A percentile compares a stretch with the other conserved stretches of the same genome.
These are phyloP conservation scores for Wickerhamomyces tratensis DNA, from an alignment of 805 yeast genomes.

Conservation along the genomic window DNA sequence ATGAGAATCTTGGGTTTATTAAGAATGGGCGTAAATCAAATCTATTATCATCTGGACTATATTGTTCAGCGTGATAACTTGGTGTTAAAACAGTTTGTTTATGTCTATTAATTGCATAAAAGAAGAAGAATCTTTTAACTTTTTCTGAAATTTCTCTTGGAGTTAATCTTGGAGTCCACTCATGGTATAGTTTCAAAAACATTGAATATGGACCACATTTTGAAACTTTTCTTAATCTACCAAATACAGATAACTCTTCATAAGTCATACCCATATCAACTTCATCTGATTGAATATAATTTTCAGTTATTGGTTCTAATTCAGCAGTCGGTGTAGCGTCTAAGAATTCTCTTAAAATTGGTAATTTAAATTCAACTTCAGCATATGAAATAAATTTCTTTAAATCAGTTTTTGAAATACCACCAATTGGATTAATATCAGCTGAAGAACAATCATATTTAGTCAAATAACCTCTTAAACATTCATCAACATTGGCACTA, in stretches of 20 bases:
- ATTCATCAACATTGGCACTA: conserved; percentile 95
- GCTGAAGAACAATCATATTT: conserved; percentile 97
- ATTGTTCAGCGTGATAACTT: conserved; percentile 94
- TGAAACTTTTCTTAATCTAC: conserved; percentile 80
- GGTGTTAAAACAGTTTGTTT: conserved; percentile 98
- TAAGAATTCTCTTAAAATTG: conserved; percentile 68
- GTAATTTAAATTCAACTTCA: conserved; percentile 54
- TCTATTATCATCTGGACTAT: conserved; percentile 96
- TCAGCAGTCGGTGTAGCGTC: conserved; percentile 98
- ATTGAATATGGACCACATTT: conserved; percentile 95
- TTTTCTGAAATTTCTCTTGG: conserved; percentile 85
- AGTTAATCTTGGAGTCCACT: conserved; percentile 81
- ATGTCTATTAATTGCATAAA: conserved; percentile 91
- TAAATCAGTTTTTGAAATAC: conserved; percentile 90
- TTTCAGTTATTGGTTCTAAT: conserved; percentile 88
- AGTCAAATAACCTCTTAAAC: conserved; percentile 89
- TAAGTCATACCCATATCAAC: conserved; percentile 98
- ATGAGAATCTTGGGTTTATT: conserved; percentile 79
- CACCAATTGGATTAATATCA: conserved; percentile 98
- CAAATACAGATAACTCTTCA: conserved; percentile 86
- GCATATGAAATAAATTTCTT: conserved; percentile 83
- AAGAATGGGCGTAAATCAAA: conserved; percentile 95
- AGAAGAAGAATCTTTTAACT: conserved; percentile 88
- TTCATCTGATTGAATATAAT: conserved; percentile 93
- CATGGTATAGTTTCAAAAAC: conserved; percentile 83